Base-by-base conservation (phyloP, 1,284 basidiomycete species). In the Ceratobasidium sp. region DNA sequence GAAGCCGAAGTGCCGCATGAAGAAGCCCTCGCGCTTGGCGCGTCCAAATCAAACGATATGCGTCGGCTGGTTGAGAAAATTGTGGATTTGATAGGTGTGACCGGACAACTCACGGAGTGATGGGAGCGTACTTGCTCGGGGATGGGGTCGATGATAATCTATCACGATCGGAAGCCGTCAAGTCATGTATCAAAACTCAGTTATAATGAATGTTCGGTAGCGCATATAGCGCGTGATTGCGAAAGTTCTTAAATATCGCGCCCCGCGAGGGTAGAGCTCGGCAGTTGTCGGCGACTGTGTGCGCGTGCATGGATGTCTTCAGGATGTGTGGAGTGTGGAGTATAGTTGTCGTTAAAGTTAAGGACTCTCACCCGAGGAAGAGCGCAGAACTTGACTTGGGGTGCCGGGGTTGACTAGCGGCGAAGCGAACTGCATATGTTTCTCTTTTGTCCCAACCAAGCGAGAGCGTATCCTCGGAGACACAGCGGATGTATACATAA, bases 1-100 rank as follows among this genome's bases (percentile, higher is more conserved):
- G 82, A 82, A 1, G 84, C 86, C 73, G 86, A 87, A 14, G 92
- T 94, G 1, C 91, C 90, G n/a, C 94, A 96, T 80, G 90, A 89
- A 29, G 93, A 96, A 79, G 94, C 96, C n/a, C 83, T 96, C 5
- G 82, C 83, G 7, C 85, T 89, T n/a, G 91, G 93, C 0, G 87
- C 83, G 78, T 83, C 86, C 78, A 93, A 92, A 80, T 92, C 90
- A 2, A 89, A 91, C 29, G 85, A 91, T 50, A 90, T 95, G 88
- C 88, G 87, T 80, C 81, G 81, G 56, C 82, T 95, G 56, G 91
- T 94, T 15, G 88, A 88, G 75, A 85, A 83, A 78, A 86, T 93
- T 44, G 87, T 92, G 22, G 86, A 89, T 75, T 78, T 85, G 29
- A 47, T 64, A n/a, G 71, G 57, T 17, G 71, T 63, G 9, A 64